Evolutionary conservation across 306 rosid species (phyloP), one percentile per base, ranked within the genome.

Genomic region (Quercus aquifolioides): DNA sequence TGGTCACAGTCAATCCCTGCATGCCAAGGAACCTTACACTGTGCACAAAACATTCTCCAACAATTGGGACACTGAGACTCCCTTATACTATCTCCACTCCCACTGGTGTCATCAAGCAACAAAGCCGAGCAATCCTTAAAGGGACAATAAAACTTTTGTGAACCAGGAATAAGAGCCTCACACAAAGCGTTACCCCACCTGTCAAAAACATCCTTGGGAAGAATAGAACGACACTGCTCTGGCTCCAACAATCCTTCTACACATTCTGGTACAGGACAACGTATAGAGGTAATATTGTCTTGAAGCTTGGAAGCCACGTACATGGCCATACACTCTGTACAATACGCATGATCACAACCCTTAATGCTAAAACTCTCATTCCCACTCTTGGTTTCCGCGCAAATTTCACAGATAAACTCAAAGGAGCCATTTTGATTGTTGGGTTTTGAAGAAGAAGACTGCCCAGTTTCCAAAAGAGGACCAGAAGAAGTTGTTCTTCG

Each of bases 11-110:
- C 11, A 0, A 82, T 74, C 3, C 83, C 90, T 0, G 31, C 11
- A 57, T 87, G 93, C 93, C 93, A 89, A 0, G 89, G 76, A 1
- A 81, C 91, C 74, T 41, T 82, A 55, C 91, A 89, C 74, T 63
- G 60, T 0, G 77, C 87, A 33, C 90, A 90, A 38, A 87, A 85
- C 59, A 73, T 5, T 31, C 90, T 86, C 64, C 14, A n/a, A 67
- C 93, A 90, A 43, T 79, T 67, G 0, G 88, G 87, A 35, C 91
- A 90, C 77, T 81, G 77, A 0, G 81, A 78, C 33, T 71, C 59
- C 28, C 4, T 75, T 5, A 82, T 74, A 0, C 10, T 23, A 23
- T 59, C 80, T 5, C 5, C 33, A 2, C 79, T 87, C 15, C 0
- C 54, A 49, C 15, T 13, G 15, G 54, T 49, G 15, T 88, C 92